Conservation (phyloP, 2,329 filamentous ascomycete genomes). For the Calonectria fujianensis region DNA sequence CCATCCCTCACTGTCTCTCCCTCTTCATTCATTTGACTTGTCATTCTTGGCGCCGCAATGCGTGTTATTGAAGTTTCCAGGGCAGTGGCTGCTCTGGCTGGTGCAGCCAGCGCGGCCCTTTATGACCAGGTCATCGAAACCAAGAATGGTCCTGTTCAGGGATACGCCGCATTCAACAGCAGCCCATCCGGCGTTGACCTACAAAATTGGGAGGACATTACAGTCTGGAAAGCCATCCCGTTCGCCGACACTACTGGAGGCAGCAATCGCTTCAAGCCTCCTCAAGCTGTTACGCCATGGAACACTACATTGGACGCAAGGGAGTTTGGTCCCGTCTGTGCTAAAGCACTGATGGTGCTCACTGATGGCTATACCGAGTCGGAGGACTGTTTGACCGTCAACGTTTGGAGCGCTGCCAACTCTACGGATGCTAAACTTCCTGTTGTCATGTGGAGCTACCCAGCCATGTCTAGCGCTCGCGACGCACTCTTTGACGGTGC, state of each 20-base stretch:
- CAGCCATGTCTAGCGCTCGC: slow-evolving; percentile 21
- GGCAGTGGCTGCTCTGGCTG: not conserved
- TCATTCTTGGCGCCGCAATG: not conserved
- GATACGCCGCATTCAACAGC: slow-evolving; percentile 29
- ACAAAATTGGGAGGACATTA: slow-evolving; percentile 29
- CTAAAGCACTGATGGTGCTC: not conserved
- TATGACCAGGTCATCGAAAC: not conserved
- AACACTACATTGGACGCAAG: not conserved
- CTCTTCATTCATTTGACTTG: not conserved
- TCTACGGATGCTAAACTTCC: slow-evolving; percentile 54
- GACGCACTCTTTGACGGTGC: slow-evolving; percentile 24
- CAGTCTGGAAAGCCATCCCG: slow-evolving; percentile 46
- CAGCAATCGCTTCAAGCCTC: not conserved
- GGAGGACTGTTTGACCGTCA: slow-evolving; percentile 7
- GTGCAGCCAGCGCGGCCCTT: not conserved
- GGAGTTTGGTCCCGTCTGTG: not conserved
- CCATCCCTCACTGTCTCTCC: not conserved
- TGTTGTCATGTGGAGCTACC: slow-evolving; percentile 54
- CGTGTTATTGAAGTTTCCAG: not conserved
- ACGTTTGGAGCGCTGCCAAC: slow-evolving; percentile 43
- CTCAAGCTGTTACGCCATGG: slow-evolving; percentile 7
- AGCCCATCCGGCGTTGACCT: slow-evolving; percentile 29
- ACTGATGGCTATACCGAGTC: not conserved
- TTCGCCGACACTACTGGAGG: slow-evolving; percentile 43
- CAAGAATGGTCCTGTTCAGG: slow-evolving; percentile 17